phyloP scores from a whole-genome alignment of 805 yeast species.

The Candida michaelii region DNA sequence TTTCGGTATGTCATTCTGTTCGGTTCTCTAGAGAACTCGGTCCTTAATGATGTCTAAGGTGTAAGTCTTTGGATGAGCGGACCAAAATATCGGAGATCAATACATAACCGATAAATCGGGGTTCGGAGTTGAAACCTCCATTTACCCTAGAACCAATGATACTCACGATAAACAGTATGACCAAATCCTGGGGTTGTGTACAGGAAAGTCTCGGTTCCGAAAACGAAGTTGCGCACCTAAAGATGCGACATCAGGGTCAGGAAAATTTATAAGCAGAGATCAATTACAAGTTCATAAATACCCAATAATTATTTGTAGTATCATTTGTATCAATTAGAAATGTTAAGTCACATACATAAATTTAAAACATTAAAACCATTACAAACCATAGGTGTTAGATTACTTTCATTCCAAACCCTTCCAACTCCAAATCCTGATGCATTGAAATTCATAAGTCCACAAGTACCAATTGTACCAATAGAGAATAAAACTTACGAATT shows the following conservation, averaged over 20 bases:
- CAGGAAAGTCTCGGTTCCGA: slow-evolving; percentile 1
- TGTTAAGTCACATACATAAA: background rate
- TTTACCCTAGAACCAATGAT: background rate
- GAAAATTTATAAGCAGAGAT: slow-evolving; percentile 8
- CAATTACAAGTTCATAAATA: too few relatives aligned
- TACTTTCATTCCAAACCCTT: slow-evolving; percentile 42
- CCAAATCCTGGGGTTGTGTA: background rate
- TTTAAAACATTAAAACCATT: background rate
- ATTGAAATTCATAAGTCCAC: slow-evolving; percentile 58
- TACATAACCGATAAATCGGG: background rate
- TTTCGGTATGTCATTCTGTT: too few relatives aligned
- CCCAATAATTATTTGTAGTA: too few relatives aligned
- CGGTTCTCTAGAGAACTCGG: too few relatives aligned
- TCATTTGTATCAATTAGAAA: too few relatives aligned
- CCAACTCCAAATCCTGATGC: slow-evolving; percentile 79
- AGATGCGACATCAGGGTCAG: slow-evolving; percentile 4
- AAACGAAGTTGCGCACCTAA: background rate
- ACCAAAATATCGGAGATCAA: background rate
- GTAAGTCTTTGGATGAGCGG: too few relatives aligned
- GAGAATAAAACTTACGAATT: slow-evolving; percentile 51
- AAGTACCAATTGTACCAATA: slow-evolving; percentile 46
- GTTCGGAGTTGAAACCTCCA: too few relatives aligned
- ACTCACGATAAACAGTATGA: background rate
- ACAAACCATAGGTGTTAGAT: background rate
- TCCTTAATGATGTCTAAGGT: too few relatives aligned